Base-by-base conservation (phyloP, 2,329 filamentous ascomycete genomes). In the Diplocarpon rosae region DNA sequence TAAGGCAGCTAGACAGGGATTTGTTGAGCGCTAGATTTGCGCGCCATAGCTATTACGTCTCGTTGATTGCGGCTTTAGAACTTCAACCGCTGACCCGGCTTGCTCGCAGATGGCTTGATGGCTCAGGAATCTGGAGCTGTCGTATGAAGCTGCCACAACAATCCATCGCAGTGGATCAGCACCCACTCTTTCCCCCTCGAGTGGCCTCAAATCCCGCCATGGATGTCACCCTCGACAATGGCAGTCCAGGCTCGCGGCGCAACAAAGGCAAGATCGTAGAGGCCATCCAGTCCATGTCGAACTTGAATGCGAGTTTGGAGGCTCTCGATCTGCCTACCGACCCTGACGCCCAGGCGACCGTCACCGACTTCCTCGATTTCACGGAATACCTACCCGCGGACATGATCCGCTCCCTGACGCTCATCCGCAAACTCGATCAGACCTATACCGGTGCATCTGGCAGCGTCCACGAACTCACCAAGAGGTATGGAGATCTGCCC, bases 301-400 rank as follows among this genome's bases (percentile, higher is more conserved):
- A 56, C 39, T 41, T 61, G 32, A 56, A 58, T 43, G 53, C 44
- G 14, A 56, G 51, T 40, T 51, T 61, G 47, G 59, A 61, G 15
- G 44, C 43, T 3, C 45, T 61, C 32, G 56, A 60, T 37, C 42
- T 58, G 16, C 58, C 59, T 52, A 69, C 71, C 42, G 78, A 83
- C 51, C 78, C 78, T 5, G 79, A 83, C 65, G 76, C 76, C 20
- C 77, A 82, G 55, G 77, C 79, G 6, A 81, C 78, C n/a, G 73
- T 82, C 14, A 80, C 76, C 48, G 78, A 83, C 61, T 83, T 81
- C 58, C 73, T 83, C 60, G 78, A 83, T 49, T 63, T 64, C 36
- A 62, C 71, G 60, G 80, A 84, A 61, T 80, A 83, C 62, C 71
- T 83, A 1, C 78, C 79, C 10, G 75, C 78, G 40, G 80, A 83